Evolutionary conservation across 805 yeast species (phyloP).

Genomic region (Lipomyces orientalis): DNA sequence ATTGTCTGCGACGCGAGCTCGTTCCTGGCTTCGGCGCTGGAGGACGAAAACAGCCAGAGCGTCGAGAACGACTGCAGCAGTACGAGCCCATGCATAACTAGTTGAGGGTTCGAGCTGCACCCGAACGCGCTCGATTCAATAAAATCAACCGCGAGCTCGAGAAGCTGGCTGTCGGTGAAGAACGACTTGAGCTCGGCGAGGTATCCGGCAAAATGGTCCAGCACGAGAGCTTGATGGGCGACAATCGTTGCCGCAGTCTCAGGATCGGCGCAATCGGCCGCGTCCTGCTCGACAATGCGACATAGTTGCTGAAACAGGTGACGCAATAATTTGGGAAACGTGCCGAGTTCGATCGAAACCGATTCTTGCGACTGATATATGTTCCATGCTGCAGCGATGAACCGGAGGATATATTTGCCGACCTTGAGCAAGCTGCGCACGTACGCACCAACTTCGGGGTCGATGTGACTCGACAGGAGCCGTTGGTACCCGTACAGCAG

Average conservation of each 20-base stretch:
- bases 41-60: constrained; percentile 38
- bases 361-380: constrained; percentile 29
- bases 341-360: constrained; percentile 23
- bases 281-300: constrained; percentile 18
- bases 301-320: constrained; percentile 18
- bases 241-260: constrained; percentile 12
- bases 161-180: constrained; percentile 46
- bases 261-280: not conserved
- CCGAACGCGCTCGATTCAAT: constrained; percentile 23
- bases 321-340: constrained; percentile 7
- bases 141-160: constrained; percentile 44
- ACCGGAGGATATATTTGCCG: constrained; percentile 27
- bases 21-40: constrained; percentile 2
- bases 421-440: constrained; percentile 30
- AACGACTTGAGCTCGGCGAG: constrained; percentile 35
- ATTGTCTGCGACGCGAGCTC: constrained; percentile 21
- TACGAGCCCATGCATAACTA: constrained; percentile 47
- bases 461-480: constrained; percentile 17
- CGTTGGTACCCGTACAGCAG: constrained; percentile 26
- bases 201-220: constrained; percentile 25
- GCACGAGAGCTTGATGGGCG: constrained; percentile 20
- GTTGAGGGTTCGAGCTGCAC: constrained; percentile 31
- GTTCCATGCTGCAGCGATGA: constrained; percentile 27
- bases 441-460: constrained; percentile 15
- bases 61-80: constrained; percentile 54